Base-by-base conservation (phyloP, 768 basidiomycete species). In the Amanita thiersii region DNA sequence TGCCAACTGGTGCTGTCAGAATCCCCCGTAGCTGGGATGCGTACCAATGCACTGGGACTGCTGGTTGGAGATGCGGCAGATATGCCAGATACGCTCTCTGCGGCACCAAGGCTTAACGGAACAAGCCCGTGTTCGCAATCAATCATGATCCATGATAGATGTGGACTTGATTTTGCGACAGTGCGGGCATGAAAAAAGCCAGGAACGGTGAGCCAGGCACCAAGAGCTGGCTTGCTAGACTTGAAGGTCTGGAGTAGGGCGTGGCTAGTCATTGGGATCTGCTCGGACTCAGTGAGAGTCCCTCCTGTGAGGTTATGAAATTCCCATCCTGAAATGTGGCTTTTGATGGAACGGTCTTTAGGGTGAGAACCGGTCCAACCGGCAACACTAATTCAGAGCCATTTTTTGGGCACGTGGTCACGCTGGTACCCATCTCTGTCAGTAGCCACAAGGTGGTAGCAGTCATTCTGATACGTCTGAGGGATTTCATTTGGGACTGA, bases 51-150 rank as follows among this genome's bases (percentile, higher is more conserved):
- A 49, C 73, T 81, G 0, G 76, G 75, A 1, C 67, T 69, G 1
- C 69, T 70, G 21, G 51, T 48, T 2, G 53, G 51, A 2, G 63
- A 61, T 1, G 75, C 59, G 6, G 68, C 68, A 1, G 73, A 61
- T 28, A 83, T 74, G 1, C 75, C 77, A 36, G 69, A 60, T 31
- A 78, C 61, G 35, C 64, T 68, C 51, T 81, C 79, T 1, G 74
- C 69, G 2, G 72, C 75, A 3, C 72, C 74, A 0, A 76, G 75
- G 10, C 70, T 64, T 30, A 81, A 56, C 3, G 76, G 62, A 0
- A 74, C 65, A 24, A 79, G 58, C 1, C 81, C 80, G 51, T 82
- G 81, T 56, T 84, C 81, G 52, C 79, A 79, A 53, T 84, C 81
- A 48, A 86, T 61, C 34, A 70, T 55, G 19, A 86, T 62, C 79